Evolutionary conservation across 108 stramenopile genomes (phyloP), one percentile per base, ranked within the genome.

Genomic region (Craspedostauros australis): DNA sequence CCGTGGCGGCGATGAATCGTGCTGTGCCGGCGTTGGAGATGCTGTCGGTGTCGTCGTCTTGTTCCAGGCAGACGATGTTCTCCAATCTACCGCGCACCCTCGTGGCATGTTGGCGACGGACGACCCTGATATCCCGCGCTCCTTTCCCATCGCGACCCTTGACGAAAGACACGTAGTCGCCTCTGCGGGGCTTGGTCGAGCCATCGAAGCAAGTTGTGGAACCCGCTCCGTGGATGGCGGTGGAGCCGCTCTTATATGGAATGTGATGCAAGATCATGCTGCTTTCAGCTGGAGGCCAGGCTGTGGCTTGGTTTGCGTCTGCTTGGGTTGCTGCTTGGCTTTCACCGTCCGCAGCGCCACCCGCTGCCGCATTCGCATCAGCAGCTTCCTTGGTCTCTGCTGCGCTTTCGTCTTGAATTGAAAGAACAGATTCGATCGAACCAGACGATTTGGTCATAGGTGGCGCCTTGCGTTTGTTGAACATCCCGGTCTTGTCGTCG

Each of bases 131-230:
- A 40, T 91, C 82, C 53, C 77, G 79, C n/a, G 67, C 80, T 5
- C 15, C 48, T 21, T 53, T 73, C 20, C 71, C 72, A 18, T 71
- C 69, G 49, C 62, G 76, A 4, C 64, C 47, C 46, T 72, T 82
- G 20, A 60, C 64, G 56, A 91, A 91, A 11, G 65, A 65, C 4
- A 91, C 88, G 2, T 84, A 57, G 56, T 91, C 88, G 22, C 88
- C 88, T 20, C 88, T 75, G 18, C 53, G 55, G 7, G 88, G 88
- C 37, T 65, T 60, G 4, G 66, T 44, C 16, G 69, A 47, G 14
- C 42, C 34, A 26, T 63, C 61, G 36, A 61, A 38, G 30, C 45
- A 52, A 5, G 51, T 45, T 21, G 31, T 44, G 9, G 65, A 32
- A 29, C 76, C 74, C 28, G 57, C 47, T 1, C 73, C 66, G 32